A percentile compares a stretch with the other conserved stretches of the same genome.
Conservation (phyloP, 345 rosid species). For the Arabis alpina region DNA sequence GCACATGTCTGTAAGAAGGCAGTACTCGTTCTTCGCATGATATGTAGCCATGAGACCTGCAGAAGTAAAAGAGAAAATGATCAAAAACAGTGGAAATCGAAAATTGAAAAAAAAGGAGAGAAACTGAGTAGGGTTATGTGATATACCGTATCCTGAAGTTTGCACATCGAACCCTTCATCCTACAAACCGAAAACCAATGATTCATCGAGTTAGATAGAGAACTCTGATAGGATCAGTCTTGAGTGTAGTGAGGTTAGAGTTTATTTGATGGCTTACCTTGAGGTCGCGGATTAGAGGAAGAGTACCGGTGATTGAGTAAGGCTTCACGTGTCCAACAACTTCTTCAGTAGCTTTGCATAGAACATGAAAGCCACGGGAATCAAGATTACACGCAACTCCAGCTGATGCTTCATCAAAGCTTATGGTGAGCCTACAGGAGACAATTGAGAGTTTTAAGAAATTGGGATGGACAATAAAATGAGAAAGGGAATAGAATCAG, state of each 20-base stretch:
- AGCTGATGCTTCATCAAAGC: slow-evolving; percentile 72
- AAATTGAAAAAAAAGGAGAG: neutral
- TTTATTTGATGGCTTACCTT: slow-evolving; percentile 52
- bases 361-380: slow-evolving; percentile 82
- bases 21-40: slow-evolving; percentile 95
- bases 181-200: slow-evolving; percentile 46
- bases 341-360: slow-evolving; percentile 90
- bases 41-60: slow-evolving; percentile 97
- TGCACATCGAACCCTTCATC: slow-evolving; percentile 98
- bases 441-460: neutral
- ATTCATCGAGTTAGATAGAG: neutral
- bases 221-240: slow-evolving; percentile 9
- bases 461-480: neutral
- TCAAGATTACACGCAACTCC: slow-evolving; percentile 96
- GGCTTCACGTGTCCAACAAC: slow-evolving; percentile 92
- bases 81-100: neutral
- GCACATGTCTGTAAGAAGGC: slow-evolving; percentile 90
- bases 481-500: neutral
- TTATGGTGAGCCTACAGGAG: slow-evolving; percentile 62
- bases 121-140: slow-evolving; percentile 25
- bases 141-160: slow-evolving; percentile 80
- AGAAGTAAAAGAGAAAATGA: neutral
- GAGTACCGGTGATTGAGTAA: slow-evolving; percentile 90
- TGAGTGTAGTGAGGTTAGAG: neutral
- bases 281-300: slow-evolving; percentile 90